Conservation (phyloP, 1,139 yeast genomes). For the Wickerhamiella pararugosa region DNA sequence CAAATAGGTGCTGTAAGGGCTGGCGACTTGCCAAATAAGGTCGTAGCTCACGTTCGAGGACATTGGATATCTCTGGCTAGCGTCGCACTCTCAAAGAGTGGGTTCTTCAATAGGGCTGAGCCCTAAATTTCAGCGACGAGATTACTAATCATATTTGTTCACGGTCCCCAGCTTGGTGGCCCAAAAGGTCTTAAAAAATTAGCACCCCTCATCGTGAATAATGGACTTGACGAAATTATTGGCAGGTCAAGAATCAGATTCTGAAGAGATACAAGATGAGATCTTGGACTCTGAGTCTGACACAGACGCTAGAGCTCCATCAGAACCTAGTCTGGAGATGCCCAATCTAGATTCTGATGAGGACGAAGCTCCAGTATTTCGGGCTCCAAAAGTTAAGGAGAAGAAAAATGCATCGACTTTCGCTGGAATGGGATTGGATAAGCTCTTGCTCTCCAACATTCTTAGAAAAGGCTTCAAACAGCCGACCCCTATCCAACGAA, state of each 20-base stretch:
- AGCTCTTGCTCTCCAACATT: slow-evolving; percentile 52
- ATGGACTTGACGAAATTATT: too few species aligned
- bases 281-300: slow-evolving; percentile 19
- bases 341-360: slow-evolving; percentile 35
- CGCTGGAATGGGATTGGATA: slow-evolving; percentile 80
- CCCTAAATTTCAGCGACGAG: slow-evolving; percentile 10
- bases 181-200: too few species aligned
- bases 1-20: slow-evolving; percentile 31
- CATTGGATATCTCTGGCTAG: slow-evolving; percentile 8
- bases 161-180: too few species aligned
- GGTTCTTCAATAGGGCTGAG: too few species aligned
- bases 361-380: slow-evolving; percentile 30
- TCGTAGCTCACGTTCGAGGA: slow-evolving; percentile 22
- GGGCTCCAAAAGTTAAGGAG: slow-evolving; percentile 32
- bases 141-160: too few species aligned
- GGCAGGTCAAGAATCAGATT: not conserved
- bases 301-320: slow-evolving; percentile 25
- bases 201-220: too few species aligned
- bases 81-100: not conserved
- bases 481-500: slow-evolving; percentile 96
- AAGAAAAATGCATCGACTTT: slow-evolving; percentile 50
- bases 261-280: slow-evolving; percentile 2
- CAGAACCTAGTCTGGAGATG: slow-evolving; percentile 18
- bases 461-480: slow-evolving; percentile 77
- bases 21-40: slow-evolving; percentile 37